A percentile compares a stretch with the other conserved stretches of the same genome.
Conservation (phyloP, 306 rosid species). For the Prunus padus region DNA sequence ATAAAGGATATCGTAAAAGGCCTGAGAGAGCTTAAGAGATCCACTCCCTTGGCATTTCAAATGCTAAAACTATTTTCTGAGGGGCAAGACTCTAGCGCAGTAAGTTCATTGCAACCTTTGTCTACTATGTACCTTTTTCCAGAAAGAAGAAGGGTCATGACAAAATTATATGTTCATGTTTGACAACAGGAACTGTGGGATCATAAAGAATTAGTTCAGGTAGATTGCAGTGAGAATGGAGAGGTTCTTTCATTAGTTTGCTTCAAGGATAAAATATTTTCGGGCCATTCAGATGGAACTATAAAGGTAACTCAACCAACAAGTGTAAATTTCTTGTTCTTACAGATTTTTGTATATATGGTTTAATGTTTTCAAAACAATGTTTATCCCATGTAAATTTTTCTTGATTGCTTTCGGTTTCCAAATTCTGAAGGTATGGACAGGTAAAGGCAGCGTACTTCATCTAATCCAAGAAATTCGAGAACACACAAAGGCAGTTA, state of each 20-base stretch:
- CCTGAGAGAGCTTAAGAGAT: slow-evolving; percentile 76
- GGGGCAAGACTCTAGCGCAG: slow-evolving; percentile 64
- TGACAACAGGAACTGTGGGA: slow-evolving; percentile 68
- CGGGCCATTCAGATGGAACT: slow-evolving; percentile 94
- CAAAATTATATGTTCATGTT: slow-evolving; percentile 17
- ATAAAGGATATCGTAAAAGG: slow-evolving; percentile 62
- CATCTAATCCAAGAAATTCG: slow-evolving; percentile 65
- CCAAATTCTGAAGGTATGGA: slow-evolving; percentile 68
- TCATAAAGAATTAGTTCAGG: slow-evolving; percentile 73
- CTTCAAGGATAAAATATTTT: slow-evolving; percentile 59
- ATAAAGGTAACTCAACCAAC: slow-evolving; percentile 59
- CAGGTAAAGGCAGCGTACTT: slow-evolving; percentile 57
- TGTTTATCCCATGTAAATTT: background rate
- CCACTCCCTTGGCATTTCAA: slow-evolving; percentile 70
- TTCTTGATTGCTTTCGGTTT: slow-evolving; percentile 28
- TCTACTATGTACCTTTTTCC: background rate
- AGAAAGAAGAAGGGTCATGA: slow-evolving; percentile 1
- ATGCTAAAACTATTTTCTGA: slow-evolving; percentile 60
- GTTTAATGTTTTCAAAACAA: background rate
- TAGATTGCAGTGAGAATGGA: slow-evolving; percentile 83
- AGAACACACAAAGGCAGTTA: slow-evolving; percentile 76
- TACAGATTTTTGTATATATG: background rate
- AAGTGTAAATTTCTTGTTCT: background rate
- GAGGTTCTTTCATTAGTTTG: slow-evolving; percentile 68
- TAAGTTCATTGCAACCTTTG: slow-evolving; percentile 42